Conservation (phyloP, 2,329 filamentous ascomycete species). For the Aspergillus pseudoglaucus region DNA sequence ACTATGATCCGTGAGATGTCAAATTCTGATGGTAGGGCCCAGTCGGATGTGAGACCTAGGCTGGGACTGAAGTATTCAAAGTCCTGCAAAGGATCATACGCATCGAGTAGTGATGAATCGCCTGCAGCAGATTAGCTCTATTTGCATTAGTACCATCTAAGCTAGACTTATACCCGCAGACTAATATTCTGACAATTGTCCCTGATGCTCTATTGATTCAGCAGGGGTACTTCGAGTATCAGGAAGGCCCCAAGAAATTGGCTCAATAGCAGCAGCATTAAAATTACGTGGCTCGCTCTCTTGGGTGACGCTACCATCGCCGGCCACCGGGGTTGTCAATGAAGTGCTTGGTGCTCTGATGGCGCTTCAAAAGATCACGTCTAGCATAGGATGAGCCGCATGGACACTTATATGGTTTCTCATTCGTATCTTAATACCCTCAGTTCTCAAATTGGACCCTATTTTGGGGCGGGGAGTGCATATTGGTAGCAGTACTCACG, state of each 20-base stretch:
- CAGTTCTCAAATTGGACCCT: background rate
- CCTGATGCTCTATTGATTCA: background rate
- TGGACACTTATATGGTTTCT: slow-evolving; percentile 9
- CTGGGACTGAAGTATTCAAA: slow-evolving; percentile 8
- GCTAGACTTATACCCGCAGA: too few relatives aligned
- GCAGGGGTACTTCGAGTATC: background rate
- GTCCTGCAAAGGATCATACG: slow-evolving; percentile 7
- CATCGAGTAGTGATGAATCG: slow-evolving; percentile 2
- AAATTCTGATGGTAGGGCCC: slow-evolving; percentile 6
- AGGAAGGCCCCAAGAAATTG: background rate
- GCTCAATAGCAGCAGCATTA: background rate
- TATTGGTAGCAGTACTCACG: slow-evolving; percentile 2
- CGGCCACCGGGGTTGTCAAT: background rate
- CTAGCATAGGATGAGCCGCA: slow-evolving; percentile 10
- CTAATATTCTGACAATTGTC: background rate
- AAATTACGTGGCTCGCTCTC: too few relatives aligned
- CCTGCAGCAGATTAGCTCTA: background rate
- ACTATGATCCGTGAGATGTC: slow-evolving; percentile 2
- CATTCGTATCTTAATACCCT: slow-evolving; percentile 3
- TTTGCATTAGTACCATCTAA: too few relatives aligned
- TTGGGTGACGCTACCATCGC: too few relatives aligned
- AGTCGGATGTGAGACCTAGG: slow-evolving; percentile 7
- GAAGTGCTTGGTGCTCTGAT: slow-evolving; percentile 6
- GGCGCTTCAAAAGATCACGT: slow-evolving; percentile 10
- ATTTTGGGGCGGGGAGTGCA: slow-evolving; percentile 1